phyloP scores from a whole-genome alignment of 768 basidiomycete species.

The Mycena vitilis region DNA sequence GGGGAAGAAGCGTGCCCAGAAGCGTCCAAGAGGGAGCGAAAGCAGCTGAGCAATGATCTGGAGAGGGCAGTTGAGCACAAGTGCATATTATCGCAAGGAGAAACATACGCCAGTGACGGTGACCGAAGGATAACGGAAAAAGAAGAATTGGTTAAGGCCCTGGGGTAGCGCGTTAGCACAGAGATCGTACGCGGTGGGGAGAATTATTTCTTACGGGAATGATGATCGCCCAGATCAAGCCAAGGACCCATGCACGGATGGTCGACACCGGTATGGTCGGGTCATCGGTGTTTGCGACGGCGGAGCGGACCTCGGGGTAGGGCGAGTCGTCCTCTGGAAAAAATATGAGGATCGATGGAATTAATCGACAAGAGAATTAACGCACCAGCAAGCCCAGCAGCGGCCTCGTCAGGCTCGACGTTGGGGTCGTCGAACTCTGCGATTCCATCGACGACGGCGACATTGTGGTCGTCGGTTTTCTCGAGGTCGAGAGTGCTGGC shows the following conservation, averaged over 20 bases:
- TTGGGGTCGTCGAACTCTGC: slow-evolving; percentile 49
- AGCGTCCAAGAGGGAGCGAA: slow-evolving; percentile 74
- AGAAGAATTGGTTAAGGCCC: slow-evolving; percentile 67
- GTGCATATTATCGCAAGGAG: not conserved
- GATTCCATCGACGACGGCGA: slow-evolving; percentile 28
- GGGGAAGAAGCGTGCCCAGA: slow-evolving; percentile 66
- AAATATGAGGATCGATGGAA: not conserved
- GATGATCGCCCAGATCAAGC: slow-evolving; percentile 63
- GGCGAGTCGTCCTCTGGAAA: slow-evolving; percentile 62
- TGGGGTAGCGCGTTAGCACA: slow-evolving; percentile 1
- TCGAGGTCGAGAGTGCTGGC: slow-evolving; percentile 34
- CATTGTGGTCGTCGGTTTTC: slow-evolving; percentile 17
- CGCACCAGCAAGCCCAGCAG: slow-evolving; percentile 39
- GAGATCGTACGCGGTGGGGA: no score
- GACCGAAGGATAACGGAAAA: slow-evolving; percentile 66
- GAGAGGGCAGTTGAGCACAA: slow-evolving; percentile 5
- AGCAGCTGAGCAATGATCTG: slow-evolving; percentile 77
- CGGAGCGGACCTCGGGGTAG: slow-evolving; percentile 66
- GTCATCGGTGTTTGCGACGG: slow-evolving; percentile 68
- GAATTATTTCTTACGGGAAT: slow-evolving; percentile 40
- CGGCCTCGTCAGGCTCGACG: slow-evolving; percentile 39
- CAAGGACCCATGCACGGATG: slow-evolving; percentile 66
- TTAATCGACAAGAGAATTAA: not conserved
- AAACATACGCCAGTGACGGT: slow-evolving; percentile 50
- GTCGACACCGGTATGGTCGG: slow-evolving; percentile 58